These are phyloP conservation scores for Puccinellia tenuiflora DNA, from an alignment of 176 grass and related monocot genomes.

Conservation along the genomic window DNA sequence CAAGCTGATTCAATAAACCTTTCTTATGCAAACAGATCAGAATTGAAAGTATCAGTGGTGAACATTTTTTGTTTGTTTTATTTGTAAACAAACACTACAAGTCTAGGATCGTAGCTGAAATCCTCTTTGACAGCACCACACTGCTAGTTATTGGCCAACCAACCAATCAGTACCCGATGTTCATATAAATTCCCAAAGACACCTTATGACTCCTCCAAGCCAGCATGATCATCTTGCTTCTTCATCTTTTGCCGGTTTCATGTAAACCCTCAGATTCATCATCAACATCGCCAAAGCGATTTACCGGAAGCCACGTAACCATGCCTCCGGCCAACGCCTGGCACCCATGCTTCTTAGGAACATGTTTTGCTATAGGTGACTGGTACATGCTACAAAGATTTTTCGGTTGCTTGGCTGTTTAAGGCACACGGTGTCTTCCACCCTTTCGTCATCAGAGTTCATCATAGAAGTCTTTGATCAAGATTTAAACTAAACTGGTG, in stretches of 20 bases:
- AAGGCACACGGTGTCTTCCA: not conserved
- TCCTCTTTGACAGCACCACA: not conserved
- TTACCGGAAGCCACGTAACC: constrained; percentile 4
- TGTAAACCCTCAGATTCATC: not conserved
- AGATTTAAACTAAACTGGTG: too few relatives aligned
- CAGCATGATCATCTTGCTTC: constrained; percentile 24
- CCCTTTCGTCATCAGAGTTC: not conserved
- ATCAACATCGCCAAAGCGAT: not conserved
- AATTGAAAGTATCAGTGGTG: not conserved
- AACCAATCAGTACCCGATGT: constrained; percentile 1
- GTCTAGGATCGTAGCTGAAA: not conserved
- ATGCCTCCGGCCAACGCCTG: not conserved
- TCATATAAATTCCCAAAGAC: constrained; percentile 5
- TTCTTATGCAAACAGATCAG: not conserved
- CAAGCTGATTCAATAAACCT: not conserved
- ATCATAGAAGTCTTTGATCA: not conserved
- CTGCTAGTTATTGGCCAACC: not conserved
- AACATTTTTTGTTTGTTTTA: not conserved
- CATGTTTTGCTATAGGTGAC: not conserved
- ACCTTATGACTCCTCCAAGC: not conserved
- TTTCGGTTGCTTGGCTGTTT: not conserved
- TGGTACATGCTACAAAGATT: not conserved
- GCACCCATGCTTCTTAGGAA: not conserved
- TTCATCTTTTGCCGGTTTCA: constrained; percentile 4
- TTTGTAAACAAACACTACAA: not conserved